Base-by-base conservation (phyloP, 2,329 filamentous ascomycete genomes). In the Fusarium nisikadoi region DNA sequence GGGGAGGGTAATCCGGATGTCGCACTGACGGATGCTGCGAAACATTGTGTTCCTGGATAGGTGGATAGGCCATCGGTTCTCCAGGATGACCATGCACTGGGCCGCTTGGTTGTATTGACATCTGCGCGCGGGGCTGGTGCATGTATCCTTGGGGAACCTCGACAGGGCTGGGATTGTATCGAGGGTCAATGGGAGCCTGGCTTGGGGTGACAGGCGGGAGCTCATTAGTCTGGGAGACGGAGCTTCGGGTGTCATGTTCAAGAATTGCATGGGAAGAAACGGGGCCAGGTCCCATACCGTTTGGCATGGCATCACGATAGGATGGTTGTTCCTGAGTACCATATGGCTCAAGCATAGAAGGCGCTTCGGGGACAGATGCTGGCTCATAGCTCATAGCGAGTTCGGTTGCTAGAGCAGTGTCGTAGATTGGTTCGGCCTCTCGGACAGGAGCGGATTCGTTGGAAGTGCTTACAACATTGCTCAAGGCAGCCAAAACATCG, bases 401-500 rank as follows among this genome's bases (percentile, higher is more conserved):
- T 14, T 73, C 69, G 12, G 47, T 20, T 29, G 29, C 47, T 29
- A 39, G 35, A 27, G 50, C 27, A 45, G 45, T 23, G 11, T 60
- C 65, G 19, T 72, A 61, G 23, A 43, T 25, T 58, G 47, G 29
- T 25, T 45, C 27, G 29, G 33, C 29, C 16, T 71, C 66, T 49
- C 49, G 57, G 14, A 61, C 31, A 5, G 57, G 66, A 23, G 64
- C 58, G 23, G 75, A 60, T 23, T 72, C 75, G 8, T 75, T 75
- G 10, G 78, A 71, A 29, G 74, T 74, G 35, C 74, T 74, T 42
- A 80, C 77, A 19, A 81, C 71, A 27, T 78, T 78, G 75, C 81
- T 82, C 41, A 83, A 56, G 64, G 80, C 76, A 16, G 81, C 81
- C 31, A 83, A 74, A 12, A 81, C 65, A 62, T 80, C 79, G 41